Evolutionary conservation across 1,284 basidiomycete genomes (phyloP).

Genomic region (Pseudozyma thailandica): DNA sequence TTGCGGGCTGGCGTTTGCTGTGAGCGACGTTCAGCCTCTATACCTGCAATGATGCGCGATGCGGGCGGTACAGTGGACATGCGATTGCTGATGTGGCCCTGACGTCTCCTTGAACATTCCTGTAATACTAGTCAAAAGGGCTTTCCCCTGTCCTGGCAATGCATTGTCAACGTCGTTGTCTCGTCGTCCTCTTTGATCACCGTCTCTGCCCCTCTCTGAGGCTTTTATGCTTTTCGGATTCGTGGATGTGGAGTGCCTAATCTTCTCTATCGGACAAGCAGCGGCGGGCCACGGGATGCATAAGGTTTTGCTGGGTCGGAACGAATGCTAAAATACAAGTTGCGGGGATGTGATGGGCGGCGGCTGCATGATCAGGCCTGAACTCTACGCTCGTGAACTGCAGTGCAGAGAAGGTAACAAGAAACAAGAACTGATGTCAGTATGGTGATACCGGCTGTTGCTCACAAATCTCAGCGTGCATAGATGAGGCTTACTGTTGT

Average conservation of each 20-base stretch:
- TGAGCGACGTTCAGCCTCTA: conserved; percentile 84
- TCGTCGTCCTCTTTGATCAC: background rate
- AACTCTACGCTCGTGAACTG: conserved; percentile 46
- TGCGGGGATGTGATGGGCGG: background rate
- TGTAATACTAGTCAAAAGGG: conserved; percentile 3
- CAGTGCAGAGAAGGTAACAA: background rate
- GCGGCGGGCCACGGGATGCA: background rate
- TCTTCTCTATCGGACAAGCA: too few relatives aligned
- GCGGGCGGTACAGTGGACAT: background rate
- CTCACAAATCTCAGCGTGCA: too few relatives aligned
- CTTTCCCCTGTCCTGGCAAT: background rate
- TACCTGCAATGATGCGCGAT: conserved; percentile 72
- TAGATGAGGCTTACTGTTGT: conserved; percentile 90
- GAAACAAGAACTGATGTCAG: background rate
- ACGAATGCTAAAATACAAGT: conserved; percentile 43
- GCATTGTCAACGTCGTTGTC: background rate
- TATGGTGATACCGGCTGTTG: too few relatives aligned
- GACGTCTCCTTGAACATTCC: background rate
- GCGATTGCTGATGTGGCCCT: background rate
- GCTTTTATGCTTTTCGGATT: too few relatives aligned
- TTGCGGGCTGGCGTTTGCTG: conserved; percentile 85
- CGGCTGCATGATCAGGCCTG: conserved; percentile 8
- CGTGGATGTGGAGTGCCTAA: too few relatives aligned
- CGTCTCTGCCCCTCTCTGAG: too few relatives aligned
- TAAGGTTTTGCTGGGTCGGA: background rate